phyloP scores from a whole-genome alignment of 2,329 filamentous ascomycete species.

The Xylariaceae sp. region DNA sequence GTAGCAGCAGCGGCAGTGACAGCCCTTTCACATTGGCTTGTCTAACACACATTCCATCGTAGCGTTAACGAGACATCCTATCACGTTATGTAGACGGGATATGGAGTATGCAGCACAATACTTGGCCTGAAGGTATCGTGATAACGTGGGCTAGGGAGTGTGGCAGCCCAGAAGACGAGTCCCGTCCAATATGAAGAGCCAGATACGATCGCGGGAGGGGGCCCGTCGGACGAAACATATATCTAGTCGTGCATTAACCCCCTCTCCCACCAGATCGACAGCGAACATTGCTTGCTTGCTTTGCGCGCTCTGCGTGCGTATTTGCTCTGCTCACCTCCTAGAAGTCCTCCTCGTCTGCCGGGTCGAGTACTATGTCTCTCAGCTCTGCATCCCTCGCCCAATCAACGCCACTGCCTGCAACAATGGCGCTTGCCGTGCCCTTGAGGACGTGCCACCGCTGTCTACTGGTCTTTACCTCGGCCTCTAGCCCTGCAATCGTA shows the following conservation, averaged over 20 bases:
- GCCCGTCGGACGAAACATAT: neutral
- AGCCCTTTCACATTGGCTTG: neutral
- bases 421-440: slow-evolving; percentile 68
- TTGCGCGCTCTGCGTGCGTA: too few species aligned
- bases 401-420: slow-evolving; percentile 76
- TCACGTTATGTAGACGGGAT: neutral
- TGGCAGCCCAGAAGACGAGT: neutral
- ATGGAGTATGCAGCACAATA: neutral
- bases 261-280: neutral
- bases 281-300: neutral
- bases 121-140: neutral
- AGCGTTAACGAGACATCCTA: neutral
- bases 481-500: slow-evolving; percentile 56
- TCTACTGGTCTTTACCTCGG: slow-evolving; percentile 55
- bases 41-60: neutral
- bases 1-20: neutral
- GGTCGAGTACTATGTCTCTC: slow-evolving; percentile 66
- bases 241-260: neutral
- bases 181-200: neutral
- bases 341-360: slow-evolving; percentile 42
- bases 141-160: neutral
- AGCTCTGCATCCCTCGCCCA: slow-evolving; percentile 69
- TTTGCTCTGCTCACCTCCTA: neutral
- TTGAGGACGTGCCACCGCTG: slow-evolving; percentile 71
- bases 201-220: neutral